Base-by-base conservation (phyloP, 768 basidiomycete species). In the Butyriboletus loyo region DNA sequence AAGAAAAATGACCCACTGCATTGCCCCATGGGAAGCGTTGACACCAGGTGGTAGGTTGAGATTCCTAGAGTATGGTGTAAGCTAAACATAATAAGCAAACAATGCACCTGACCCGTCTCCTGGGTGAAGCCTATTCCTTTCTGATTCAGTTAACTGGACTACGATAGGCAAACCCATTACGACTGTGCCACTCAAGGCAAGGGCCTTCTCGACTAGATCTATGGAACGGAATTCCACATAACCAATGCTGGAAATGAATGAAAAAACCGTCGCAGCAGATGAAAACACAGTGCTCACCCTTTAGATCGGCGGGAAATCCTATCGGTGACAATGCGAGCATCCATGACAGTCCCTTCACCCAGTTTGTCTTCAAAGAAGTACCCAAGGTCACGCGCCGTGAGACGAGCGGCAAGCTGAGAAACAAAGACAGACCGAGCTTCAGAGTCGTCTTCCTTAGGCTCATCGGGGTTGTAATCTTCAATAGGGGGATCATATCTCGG, bases 351-450 rank as follows among this genome's bases (percentile, higher is more conserved):
- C 34, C 87, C 87, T 74, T 93, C 90, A 21, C 95, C 96, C 40
- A 98, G 79, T 69, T 95, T 92, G 68, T 96, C 90, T 77, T 98
- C 96, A 67, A 99, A 98, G 78, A 99, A 99, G 74, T 94, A 91
- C 59, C 95, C 95, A 73, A 99, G 77, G 76, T 99, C 97, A 69
- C 93, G 85, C 63, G 95, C 93, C 53, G 95, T 98, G 69, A 98
- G 84, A 66, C 93, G 87, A 56, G 94, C 93, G 63, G 97, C 92
- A 68, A 99, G 86, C 75, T 98, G 97, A 63, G 95, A 96, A 68
- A 97, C 93, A 74, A 98, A 98, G 61, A 98, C 92, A 63, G 97
- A 98, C 72, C 97, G 89, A 66, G 92, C 88, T 84, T 98, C 97
- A 50, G 92, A 94, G 67, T 98, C 96, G 68, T 98, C 93, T 71